phyloP scores from a whole-genome alignment of 2,329 filamentous ascomycete species.

The Claviceps capensis region DNA sequence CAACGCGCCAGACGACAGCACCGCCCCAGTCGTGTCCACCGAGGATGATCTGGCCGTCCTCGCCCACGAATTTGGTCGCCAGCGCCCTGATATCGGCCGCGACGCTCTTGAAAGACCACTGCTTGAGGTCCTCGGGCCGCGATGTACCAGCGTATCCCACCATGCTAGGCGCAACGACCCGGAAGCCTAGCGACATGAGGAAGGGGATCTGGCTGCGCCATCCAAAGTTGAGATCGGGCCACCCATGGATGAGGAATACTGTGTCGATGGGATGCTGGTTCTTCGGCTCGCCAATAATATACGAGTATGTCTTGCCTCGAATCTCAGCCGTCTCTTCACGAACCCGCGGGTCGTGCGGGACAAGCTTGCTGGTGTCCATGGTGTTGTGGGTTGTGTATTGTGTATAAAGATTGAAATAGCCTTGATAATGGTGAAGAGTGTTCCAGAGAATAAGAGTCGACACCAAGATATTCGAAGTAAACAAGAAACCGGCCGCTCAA shows the following conservation, averaged over 20 bases:
- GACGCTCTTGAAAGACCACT: conserved; percentile 60
- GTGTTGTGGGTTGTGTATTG: not conserved
- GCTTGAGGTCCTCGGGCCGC: conserved; percentile 44
- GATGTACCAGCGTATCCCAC: conserved; percentile 73
- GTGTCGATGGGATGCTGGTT: conserved; percentile 29
- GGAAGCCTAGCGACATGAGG: conserved; percentile 56
- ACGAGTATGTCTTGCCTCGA: conserved; percentile 58
- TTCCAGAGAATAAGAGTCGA: too few relatives aligned
- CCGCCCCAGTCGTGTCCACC: conserved; percentile 94
- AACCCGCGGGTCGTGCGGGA: conserved; percentile 51
- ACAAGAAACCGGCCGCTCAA: too few relatives aligned
- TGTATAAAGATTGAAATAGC: too few relatives aligned
- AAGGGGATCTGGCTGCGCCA: conserved; percentile 84
- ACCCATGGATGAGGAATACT: conserved; percentile 55
- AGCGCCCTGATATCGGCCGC: conserved; percentile 65
- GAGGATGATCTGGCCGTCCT: conserved; percentile 51
- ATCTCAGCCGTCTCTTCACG: conserved; percentile 48
- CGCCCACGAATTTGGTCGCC: conserved; percentile 37
- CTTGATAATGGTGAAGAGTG: too few relatives aligned
- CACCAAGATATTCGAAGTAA: too few relatives aligned
- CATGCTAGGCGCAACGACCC: conserved; percentile 75
- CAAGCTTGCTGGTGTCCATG: conserved; percentile 50
- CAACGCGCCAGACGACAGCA: conserved; percentile 58
- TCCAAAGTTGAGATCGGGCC: conserved; percentile 68
- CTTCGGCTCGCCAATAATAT: conserved; percentile 40